Percentiles rank a stretch among this genome's conserved stretches.
Conservation (phyloP, 2,329 filamentous ascomycete species). For the Penicillium sp. region DNA sequence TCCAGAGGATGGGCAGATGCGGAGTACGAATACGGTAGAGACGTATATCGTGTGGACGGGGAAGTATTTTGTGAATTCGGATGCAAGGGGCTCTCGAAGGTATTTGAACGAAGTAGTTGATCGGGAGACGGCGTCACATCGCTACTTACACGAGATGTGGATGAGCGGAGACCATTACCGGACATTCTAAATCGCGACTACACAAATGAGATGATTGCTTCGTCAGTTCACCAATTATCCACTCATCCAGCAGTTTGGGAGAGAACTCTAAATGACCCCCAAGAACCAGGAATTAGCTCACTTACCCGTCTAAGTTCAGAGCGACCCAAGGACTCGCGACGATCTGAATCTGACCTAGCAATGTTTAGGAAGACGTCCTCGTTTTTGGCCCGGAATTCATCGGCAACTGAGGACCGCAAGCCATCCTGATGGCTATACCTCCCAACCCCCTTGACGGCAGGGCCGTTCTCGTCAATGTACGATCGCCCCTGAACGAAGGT, state of each 20-base stretch:
- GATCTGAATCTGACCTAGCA: constrained; percentile 46
- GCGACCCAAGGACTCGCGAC: constrained; percentile 42
- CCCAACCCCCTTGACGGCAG: constrained; percentile 31
- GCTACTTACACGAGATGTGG: constrained; percentile 34
- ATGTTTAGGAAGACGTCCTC: constrained; percentile 55
- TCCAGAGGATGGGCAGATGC: constrained; percentile 47
- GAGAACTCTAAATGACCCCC: constrained; percentile 9
- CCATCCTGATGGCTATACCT: constrained; percentile 35
- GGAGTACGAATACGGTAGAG: constrained; percentile 34
- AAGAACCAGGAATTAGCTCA: constrained; percentile 16
- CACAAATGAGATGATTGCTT: constrained; percentile 18
- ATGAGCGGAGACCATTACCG: constrained; percentile 40
- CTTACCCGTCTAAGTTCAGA: constrained; percentile 48
- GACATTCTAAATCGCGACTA: constrained; percentile 46
- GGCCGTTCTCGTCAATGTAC: constrained; percentile 32
- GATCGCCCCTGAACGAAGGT: constrained; percentile 36
- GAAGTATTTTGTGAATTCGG: constrained; percentile 35
- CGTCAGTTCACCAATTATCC: constrained; percentile 23
- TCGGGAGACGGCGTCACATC: constrained; percentile 46
- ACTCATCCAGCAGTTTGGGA: not conserved
- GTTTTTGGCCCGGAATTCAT: constrained; percentile 45
- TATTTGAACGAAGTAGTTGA: constrained; percentile 35
- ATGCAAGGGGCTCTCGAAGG: constrained; percentile 41
- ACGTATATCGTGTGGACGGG: constrained; percentile 35
- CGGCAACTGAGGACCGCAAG: constrained; percentile 39